phyloP scores from a whole-genome alignment of 2,329 filamentous ascomycete species.

The Fusarium solani-melongenae region DNA sequence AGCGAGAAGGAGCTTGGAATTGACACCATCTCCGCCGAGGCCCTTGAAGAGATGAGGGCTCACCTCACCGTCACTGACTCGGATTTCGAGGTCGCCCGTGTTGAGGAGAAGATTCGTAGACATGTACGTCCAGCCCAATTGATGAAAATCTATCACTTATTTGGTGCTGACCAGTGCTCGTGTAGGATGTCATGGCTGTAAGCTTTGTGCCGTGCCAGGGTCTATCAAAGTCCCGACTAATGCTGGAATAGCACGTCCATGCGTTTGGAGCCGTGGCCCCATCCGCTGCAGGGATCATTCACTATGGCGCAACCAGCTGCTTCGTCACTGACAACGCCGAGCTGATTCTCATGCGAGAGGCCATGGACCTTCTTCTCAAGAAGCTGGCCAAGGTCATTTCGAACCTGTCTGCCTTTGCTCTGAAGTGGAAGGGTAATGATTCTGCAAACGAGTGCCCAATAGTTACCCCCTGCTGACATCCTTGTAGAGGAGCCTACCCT shows the following conservation, averaged over 20 bases:
- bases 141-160: neutral
- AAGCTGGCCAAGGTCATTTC: conserved; percentile 17
- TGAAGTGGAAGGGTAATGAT: conserved; percentile 7
- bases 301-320: conserved; percentile 8
- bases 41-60: conserved; percentile 30
- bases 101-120: conserved; percentile 28
- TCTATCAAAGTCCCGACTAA: neutral
- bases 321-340: conserved; percentile 14
- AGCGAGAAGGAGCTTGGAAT: conserved; percentile 32
- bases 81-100: conserved; percentile 30
- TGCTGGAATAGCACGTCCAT: conserved; percentile 3
- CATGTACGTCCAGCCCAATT: conserved; percentile 3
- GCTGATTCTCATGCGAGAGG: conserved; percentile 6
- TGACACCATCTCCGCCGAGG: conserved; percentile 26
- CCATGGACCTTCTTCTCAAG: neutral
- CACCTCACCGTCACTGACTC: conserved; percentile 22
- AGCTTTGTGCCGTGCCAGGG: neutral
- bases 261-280: conserved; percentile 6
- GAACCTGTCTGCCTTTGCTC: conserved; percentile 5
- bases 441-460: neutral
- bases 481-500: neutral
- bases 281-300: conserved; percentile 10
- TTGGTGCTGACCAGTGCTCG: neutral
- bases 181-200: conserved; percentile 12
- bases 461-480: neutral